phyloP scores from a whole-genome alignment of 208 protist genomes.

The Leishmania braziliensis region DNA sequence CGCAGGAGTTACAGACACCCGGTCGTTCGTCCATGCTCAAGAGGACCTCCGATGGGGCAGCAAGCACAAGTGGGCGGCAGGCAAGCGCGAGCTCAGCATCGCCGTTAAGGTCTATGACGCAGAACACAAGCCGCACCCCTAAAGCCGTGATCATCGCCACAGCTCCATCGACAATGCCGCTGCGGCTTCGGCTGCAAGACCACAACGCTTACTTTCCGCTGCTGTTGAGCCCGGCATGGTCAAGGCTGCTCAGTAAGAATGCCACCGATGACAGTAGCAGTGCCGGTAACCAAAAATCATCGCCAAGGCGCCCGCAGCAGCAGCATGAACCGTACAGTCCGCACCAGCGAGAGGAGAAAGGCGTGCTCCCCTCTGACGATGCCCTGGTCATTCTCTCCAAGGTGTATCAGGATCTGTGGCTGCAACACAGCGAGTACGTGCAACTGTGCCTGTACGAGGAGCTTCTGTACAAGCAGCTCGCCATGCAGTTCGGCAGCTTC shows the following conservation, averaged over 20 bases:
- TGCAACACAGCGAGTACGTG: conserved; percentile 34
- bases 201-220: conserved; percentile 7
- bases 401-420: conserved; percentile 29
- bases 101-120: background rate
- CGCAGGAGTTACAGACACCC: background rate
- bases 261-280: background rate
- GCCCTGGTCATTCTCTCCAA: conserved; percentile 3
- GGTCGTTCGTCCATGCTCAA: background rate
- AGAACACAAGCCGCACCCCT: background rate
- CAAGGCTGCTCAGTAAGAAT: background rate
- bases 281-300: background rate
- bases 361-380: conserved; percentile 11
- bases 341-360: background rate
- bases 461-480: conserved; percentile 27
- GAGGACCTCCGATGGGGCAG: background rate
- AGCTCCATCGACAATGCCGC: background rate
- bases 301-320: background rate
- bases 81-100: background rate
- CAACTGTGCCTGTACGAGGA: conserved; percentile 29
- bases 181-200: background rate
- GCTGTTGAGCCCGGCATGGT: conserved; percentile 7
- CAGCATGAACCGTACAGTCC: background rate
- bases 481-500: conserved; percentile 21
- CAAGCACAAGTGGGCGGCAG: background rate
- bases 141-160: background rate